Conservation (phyloP, 176 grass and related monocot species). For the Cenchrus purpureus region DNA sequence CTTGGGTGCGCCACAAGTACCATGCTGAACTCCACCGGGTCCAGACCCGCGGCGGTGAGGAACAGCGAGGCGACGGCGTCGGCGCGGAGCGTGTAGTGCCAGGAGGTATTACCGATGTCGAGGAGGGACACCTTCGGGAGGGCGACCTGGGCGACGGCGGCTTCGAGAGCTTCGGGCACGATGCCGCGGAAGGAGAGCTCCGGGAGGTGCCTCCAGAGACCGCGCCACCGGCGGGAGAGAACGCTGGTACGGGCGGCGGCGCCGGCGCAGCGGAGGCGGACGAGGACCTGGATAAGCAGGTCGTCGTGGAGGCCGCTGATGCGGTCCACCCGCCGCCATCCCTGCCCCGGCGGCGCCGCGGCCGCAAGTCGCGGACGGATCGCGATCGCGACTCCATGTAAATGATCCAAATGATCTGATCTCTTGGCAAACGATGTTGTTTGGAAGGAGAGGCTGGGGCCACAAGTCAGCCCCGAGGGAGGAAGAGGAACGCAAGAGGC, state of each 20-base stretch:
- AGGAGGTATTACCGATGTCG: neutral
- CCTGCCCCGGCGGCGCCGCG: too few relatives aligned
- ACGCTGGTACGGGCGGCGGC: neutral
- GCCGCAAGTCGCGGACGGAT: too few relatives aligned
- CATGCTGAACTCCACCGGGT: neutral
- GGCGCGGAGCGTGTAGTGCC: neutral
- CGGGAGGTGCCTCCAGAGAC: slow-evolving; percentile 17
- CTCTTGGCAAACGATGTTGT: too few relatives aligned
- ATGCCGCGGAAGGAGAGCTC: slow-evolving; percentile 6
- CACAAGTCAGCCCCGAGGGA: too few relatives aligned
- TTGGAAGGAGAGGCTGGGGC: too few relatives aligned
- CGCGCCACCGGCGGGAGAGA: slow-evolving; percentile 10
- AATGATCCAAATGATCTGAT: too few relatives aligned
- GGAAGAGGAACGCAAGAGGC: too few relatives aligned
- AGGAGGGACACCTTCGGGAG: slow-evolving; percentile 10
- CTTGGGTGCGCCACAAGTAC: neutral
- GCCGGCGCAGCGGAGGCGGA: slow-evolving; percentile 9
- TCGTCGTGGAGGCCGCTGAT: slow-evolving; percentile 26
- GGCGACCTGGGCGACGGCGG: slow-evolving; percentile 23
- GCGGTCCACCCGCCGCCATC: neutral
- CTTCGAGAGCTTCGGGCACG: neutral
- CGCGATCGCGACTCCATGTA: too few relatives aligned
- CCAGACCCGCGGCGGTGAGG: neutral
- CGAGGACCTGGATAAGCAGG: neutral
- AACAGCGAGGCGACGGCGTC: neutral